Evolutionary conservation across 768 basidiomycete genomes (phyloP).

Genomic region (Amanita thiersii): DNA sequence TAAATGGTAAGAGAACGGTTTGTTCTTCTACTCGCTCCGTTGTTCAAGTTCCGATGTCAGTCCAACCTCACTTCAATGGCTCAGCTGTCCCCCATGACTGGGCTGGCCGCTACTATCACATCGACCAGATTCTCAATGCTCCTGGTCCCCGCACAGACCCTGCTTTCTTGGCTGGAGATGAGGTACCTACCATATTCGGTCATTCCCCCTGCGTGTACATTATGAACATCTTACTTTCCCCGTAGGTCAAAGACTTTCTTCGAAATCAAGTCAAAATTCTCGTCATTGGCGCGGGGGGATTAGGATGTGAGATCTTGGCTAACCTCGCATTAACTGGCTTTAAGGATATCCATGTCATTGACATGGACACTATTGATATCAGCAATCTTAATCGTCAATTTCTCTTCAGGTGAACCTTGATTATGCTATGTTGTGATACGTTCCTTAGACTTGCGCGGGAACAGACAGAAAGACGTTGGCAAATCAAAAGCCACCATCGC

Average conservation of each 20-base stretch:
- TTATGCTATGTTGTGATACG: background rate
- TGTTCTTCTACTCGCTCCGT: too few species aligned
- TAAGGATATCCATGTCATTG: conserved; percentile 98
- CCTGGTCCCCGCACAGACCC: conserved; percentile 88
- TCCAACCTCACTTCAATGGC: conserved; percentile 4
- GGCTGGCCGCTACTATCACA: conserved; percentile 63
- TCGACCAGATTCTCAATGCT: conserved; percentile 80
- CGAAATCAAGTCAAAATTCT: conserved; percentile 83
- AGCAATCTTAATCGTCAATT: conserved; percentile 99
- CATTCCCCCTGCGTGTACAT: background rate
- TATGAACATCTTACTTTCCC: background rate
- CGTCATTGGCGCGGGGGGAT: conserved; percentile 95
- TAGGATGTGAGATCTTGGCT: conserved; percentile 96
- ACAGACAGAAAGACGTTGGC: conserved; percentile 84
- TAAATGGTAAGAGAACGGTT: too few species aligned
- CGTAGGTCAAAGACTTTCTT: conserved; percentile 82
- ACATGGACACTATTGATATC: conserved; percentile 99
- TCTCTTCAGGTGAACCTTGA: conserved; percentile 70
- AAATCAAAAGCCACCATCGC: conserved; percentile 90
- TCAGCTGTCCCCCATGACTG: conserved; percentile 22
- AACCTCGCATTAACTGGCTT: conserved; percentile 95
- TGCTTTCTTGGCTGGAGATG: conserved; percentile 73
- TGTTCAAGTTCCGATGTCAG: background rate
- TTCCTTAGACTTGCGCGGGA: conserved; percentile 4
- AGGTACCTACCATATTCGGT: conserved; percentile 30